Evolutionary conservation across 108 stramenopile species (phyloP), one percentile per base, ranked within the genome.

Genomic region (Fragilaria radians): DNA sequence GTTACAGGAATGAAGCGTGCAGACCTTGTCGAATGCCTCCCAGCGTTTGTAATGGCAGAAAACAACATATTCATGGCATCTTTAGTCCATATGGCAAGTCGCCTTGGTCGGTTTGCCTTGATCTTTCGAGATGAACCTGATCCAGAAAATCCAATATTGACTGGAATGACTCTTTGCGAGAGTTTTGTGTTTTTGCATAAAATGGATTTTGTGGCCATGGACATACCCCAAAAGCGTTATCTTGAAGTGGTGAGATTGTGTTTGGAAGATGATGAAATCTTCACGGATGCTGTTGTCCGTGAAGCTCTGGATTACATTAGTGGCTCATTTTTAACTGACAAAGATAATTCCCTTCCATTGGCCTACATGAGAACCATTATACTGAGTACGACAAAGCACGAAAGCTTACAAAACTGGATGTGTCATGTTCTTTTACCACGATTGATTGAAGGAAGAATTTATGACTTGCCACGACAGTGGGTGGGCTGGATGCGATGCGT

Each of bases 401-500:
- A 91, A 61, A 91, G 87, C 61, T 65, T 94, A 50, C 89, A 88
- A 46, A 73, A 74, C 31, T 94, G 84, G 86, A 88, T 94, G 45
- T 87, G 86, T 45, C 77, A 89, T 48, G 82, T 81, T 0, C 68
- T 94, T 14, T 66, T 94, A 27, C 86, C 85, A 23, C 74, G 87
- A 27, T 74, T 94, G 25, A 76, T 90, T n/a, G 85, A 94, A 63
- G 86, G 86, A 18, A 82, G 83, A 33, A 77, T 94, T 11, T 88
- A 87, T 65, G 59, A 72, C 9, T 83, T 86, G 33, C 65, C 66
- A 21, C 64, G 91, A 14, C 87, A 86, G 27, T 92, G 91, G 91
- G 91, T 86, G 64, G 91, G 91, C 18, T 92, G 91, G 91, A 92
- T 92, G 91, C 71, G 91, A 54, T 92, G 87, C 63, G 91, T 86